Evolutionary conservation across 768 basidiomycete species (phyloP).

Genomic region (Boletus insuetus): DNA sequence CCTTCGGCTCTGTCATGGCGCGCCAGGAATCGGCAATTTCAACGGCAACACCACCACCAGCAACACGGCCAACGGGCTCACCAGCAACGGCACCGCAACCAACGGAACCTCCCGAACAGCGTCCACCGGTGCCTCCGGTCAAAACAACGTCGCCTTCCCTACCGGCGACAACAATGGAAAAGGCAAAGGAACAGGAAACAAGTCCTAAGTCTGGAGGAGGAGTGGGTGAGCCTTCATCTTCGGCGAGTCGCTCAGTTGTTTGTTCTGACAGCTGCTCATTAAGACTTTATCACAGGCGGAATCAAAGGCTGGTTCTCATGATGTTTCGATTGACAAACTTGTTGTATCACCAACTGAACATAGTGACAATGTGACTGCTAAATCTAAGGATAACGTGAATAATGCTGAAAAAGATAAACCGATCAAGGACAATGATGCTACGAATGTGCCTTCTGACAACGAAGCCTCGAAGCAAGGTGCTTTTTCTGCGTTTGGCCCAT

Average conservation of each 20-base stretch:
- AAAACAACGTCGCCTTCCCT: not conserved
- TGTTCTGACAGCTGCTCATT: conserved; percentile 33
- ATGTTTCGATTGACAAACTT: conserved; percentile 18
- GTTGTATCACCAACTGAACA: conserved; percentile 29
- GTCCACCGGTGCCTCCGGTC: not conserved
- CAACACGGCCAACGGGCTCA: not conserved
- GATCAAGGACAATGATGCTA: conserved; percentile 23
- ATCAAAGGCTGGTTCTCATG: too few relatives aligned
- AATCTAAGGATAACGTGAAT: conserved; percentile 22
- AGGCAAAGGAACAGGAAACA: not conserved
- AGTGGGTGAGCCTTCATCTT: conserved; percentile 33
- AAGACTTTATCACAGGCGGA: conserved; percentile 19
- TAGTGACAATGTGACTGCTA: conserved; percentile 24
- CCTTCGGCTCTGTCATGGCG: conserved; percentile 13
- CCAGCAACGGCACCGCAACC: not conserved
- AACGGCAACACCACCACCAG: not conserved
- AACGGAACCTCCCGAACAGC: not conserved
- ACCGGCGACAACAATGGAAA: not conserved
- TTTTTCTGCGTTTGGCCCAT: not conserved
- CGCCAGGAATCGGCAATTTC: conserved; percentile 1
- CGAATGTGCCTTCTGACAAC: conserved; percentile 17
- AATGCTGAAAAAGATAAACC: conserved; percentile 26
- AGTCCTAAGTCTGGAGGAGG: conserved; percentile 15
- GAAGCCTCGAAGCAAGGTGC: conserved; percentile 19
- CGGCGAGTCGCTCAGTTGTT: conserved; percentile 24